A percentile compares a stretch with the other conserved stretches of the same genome.
These are phyloP conservation scores for Aspergillus sp. DNA, from an alignment of 2,329 filamentous ascomycete genomes.

Conservation along the genomic window DNA sequence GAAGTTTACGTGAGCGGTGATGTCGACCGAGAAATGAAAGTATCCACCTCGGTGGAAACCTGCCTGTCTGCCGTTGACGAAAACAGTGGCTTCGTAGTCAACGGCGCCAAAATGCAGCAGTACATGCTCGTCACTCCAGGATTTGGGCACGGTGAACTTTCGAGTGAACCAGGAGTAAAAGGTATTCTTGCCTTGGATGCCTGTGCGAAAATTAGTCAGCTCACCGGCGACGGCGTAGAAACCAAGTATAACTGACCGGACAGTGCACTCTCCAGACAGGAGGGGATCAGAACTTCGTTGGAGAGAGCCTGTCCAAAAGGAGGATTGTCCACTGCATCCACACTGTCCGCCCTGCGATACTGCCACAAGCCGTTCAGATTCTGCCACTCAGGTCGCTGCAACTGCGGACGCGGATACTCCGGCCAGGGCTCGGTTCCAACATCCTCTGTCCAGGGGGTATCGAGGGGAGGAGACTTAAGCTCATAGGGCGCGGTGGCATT, in stretches of 20 bases:
- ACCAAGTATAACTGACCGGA: slow-evolving; percentile 37
- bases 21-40: slow-evolving; percentile 60
- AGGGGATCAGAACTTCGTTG: slow-evolving; percentile 52
- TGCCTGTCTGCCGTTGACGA: slow-evolving; percentile 56
- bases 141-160: slow-evolving; percentile 46
- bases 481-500: slow-evolving; percentile 31
- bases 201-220: slow-evolving; percentile 10
- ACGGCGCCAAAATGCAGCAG: slow-evolving; percentile 53
- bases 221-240: background rate
- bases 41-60: slow-evolving; percentile 61
- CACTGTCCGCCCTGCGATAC: slow-evolving; percentile 41
- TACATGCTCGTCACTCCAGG: slow-evolving; percentile 44
- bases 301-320: slow-evolving; percentile 46
- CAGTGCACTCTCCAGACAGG: slow-evolving; percentile 55
- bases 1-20: slow-evolving; percentile 47
- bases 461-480: slow-evolving; percentile 41
- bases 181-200: slow-evolving; percentile 38
- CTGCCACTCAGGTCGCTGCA: slow-evolving; percentile 49
- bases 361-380: slow-evolving; percentile 52
- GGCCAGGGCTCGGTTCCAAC: slow-evolving; percentile 52
- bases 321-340: slow-evolving; percentile 42
- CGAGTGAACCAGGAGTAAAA: slow-evolving; percentile 52
- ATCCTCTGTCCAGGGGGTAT: slow-evolving; percentile 47
- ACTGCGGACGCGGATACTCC: slow-evolving; percentile 50
- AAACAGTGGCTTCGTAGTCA: slow-evolving; percentile 56